Percentiles rank a stretch among this genome's conserved stretches.
phyloP scores from a whole-genome alignment of 176 grass and related monocot genomes.

The Pontederia crassipes region DNA sequence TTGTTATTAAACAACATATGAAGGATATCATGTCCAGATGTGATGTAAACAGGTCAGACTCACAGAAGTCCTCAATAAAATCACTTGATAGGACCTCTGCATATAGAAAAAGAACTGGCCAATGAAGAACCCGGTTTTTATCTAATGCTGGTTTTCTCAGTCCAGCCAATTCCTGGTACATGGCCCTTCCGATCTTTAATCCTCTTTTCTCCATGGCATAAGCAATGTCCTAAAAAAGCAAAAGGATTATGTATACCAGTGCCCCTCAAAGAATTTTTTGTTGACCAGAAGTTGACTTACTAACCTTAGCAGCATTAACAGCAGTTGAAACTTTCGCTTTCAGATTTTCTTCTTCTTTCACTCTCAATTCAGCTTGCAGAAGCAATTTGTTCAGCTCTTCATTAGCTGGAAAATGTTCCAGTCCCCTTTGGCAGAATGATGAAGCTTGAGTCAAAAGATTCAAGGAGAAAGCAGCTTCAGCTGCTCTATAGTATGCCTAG shows the following conservation, averaged over 20 bases:
- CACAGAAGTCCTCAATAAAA: constrained; percentile 78
- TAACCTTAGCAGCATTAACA: constrained; percentile 47
- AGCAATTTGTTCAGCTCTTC: constrained; percentile 73
- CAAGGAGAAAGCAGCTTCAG: constrained; percentile 65
- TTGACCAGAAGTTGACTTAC: background rate
- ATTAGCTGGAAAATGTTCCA: constrained; percentile 49
- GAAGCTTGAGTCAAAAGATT: constrained; percentile 37
- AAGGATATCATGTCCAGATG: constrained; percentile 95
- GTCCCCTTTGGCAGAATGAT: constrained; percentile 58
- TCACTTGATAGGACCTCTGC: constrained; percentile 91
- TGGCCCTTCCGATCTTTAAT: constrained; percentile 50
- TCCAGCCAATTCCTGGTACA: constrained; percentile 62
- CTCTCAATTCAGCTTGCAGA: constrained; percentile 35
- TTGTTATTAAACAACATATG: background rate
- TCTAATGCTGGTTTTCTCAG: constrained; percentile 58
- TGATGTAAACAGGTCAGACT: constrained; percentile 49
- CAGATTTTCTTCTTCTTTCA: constrained; percentile 36
- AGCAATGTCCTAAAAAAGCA: constrained; percentile 39
- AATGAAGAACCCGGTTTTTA: constrained; percentile 57
- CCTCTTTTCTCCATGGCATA: constrained; percentile 60
- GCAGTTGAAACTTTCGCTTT: constrained; percentile 47
- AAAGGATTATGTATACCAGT: background rate
- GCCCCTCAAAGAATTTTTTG: no score
- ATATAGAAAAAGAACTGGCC: constrained; percentile 82
- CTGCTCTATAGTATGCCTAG: constrained; percentile 79